Evolutionary conservation across 495 filamentous ascomycete genomes (phyloP).

Genomic region (Aspergillus wentii): DNA sequence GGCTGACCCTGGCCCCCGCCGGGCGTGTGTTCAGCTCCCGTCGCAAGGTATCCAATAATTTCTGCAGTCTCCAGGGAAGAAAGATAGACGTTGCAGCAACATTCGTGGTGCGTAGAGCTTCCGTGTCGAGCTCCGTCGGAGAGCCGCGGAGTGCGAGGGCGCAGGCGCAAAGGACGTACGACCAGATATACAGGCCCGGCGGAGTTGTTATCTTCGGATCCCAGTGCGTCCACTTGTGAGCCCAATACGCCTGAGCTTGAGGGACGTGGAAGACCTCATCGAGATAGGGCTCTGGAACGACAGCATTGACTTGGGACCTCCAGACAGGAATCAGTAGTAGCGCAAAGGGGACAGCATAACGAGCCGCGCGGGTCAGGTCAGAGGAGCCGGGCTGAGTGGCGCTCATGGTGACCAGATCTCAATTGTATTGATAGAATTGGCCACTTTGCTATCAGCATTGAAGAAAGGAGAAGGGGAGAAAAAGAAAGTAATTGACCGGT

Average conservation of each 20-base stretch:
- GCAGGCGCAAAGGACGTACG: constrained; percentile 37
- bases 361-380: constrained; percentile 35
- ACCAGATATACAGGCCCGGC: constrained; percentile 72
- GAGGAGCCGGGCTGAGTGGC: constrained; percentile 26
- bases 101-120: constrained; percentile 37
- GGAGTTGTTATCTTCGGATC: constrained; percentile 97
- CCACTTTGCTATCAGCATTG: background rate
- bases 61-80: constrained; percentile 42
- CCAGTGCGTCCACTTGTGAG: constrained; percentile 70
- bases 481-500: too few species aligned
- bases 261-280: constrained; percentile 96
- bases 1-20: constrained; percentile 39
- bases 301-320: constrained; percentile 32
- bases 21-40: constrained; percentile 33
- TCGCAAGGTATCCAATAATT: constrained; percentile 30
- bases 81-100: constrained; percentile 29
- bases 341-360: constrained; percentile 38
- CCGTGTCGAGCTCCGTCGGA: constrained; percentile 33
- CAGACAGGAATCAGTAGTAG: constrained; percentile 35
- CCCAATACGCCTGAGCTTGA: constrained; percentile 84
- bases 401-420: constrained; percentile 26
- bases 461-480: constrained; percentile 8
- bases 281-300: constrained; percentile 76
- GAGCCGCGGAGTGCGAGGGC: constrained; percentile 30
- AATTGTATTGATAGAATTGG: background rate